phyloP scores from a whole-genome alignment of 768 basidiomycete species.

The Hemileccinum rubropunctum region DNA sequence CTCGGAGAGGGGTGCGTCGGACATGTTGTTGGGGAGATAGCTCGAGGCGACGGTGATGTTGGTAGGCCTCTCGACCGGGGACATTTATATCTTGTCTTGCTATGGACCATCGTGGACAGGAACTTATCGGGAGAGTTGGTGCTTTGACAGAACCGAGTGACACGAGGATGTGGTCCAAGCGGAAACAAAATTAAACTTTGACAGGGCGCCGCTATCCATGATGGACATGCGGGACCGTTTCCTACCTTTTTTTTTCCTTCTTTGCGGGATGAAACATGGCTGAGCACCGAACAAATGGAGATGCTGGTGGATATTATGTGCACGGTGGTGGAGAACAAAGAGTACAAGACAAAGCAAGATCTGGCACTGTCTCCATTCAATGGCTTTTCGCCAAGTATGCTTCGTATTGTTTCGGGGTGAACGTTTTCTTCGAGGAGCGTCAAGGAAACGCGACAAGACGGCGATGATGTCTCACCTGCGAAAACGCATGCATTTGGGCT shows the following conservation, averaged over 20 bases:
- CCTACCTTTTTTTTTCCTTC: not conserved
- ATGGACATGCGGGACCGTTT: not conserved
- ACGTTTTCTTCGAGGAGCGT: constrained; percentile 56
- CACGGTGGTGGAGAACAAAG: constrained; percentile 8
- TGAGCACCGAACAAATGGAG: not conserved
- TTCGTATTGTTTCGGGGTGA: constrained; percentile 67
- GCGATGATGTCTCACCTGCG: constrained; percentile 54
- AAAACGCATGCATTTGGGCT: constrained; percentile 82
- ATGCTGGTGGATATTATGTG: not conserved
- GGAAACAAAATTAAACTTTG: constrained; percentile 3
- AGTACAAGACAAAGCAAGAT: not conserved
- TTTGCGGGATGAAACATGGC: constrained; percentile 1
- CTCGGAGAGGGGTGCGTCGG: not conserved
- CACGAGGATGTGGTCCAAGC: constrained; percentile 7
- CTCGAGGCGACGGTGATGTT: not conserved
- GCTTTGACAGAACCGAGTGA: constrained; percentile 5
- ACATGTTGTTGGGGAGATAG: constrained; percentile 5
- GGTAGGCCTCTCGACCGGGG: not conserved
- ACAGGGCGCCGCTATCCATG: not conserved
- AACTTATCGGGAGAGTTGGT: not conserved
- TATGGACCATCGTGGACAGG: constrained; percentile 3
- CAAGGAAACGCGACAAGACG: not conserved
- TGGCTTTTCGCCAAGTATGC: constrained; percentile 38
- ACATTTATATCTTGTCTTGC: constrained; percentile 9
- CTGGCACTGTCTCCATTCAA: constrained; percentile 1